Percentiles rank a stretch among this genome's conserved stretches.
Conservation (phyloP, 192 early-diverging fungal species). For the Backusella tuberculispora region DNA sequence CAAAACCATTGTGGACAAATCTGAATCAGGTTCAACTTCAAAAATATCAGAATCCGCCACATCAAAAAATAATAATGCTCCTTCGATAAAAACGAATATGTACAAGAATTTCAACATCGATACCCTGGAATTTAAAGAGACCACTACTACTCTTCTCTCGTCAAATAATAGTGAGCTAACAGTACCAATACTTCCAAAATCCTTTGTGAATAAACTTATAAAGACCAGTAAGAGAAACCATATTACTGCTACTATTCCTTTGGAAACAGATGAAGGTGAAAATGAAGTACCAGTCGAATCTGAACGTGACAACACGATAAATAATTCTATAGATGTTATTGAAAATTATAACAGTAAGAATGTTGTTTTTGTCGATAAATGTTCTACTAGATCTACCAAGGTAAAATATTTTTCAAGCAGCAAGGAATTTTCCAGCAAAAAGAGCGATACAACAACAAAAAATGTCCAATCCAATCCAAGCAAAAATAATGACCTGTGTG, state of each 20-base stretch:
- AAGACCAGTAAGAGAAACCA: not conserved
- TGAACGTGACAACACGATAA: not conserved
- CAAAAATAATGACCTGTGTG: not conserved
- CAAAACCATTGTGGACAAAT: not conserved
- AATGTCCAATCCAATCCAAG: not conserved
- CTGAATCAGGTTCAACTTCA: not conserved
- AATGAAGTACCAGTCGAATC: not conserved
- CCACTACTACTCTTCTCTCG: not conserved
- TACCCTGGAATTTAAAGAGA: not conserved
- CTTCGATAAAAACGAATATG: not conserved
- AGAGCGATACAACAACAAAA: not conserved
- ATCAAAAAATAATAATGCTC: not conserved
- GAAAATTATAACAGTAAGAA: not conserved
- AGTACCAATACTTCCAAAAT: not conserved
- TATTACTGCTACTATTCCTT: not conserved
- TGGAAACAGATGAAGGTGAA: not conserved
- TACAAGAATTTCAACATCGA: too few species aligned
- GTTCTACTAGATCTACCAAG: not conserved
- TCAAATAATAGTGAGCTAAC: not conserved
- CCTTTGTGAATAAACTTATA: not conserved
- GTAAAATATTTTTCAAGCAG: not conserved
- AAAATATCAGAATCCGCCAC: not conserved
- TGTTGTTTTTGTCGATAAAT: not conserved
- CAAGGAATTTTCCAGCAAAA: not conserved
- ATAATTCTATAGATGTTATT: not conserved